phyloP scores from a whole-genome alignment of 2,329 filamentous ascomycete species.

The Aphanocladium album region DNA sequence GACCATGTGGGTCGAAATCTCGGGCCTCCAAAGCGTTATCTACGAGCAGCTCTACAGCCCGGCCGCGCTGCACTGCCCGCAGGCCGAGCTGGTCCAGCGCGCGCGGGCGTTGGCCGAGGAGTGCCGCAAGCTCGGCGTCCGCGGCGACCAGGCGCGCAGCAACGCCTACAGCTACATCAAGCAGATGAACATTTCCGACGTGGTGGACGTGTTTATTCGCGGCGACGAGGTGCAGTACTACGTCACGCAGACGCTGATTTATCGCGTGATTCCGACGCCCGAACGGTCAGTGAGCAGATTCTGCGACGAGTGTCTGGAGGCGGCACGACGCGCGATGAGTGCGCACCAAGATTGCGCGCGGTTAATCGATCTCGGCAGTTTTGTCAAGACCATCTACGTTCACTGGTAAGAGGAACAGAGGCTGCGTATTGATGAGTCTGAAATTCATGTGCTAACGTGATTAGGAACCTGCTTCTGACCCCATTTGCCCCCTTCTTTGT shows the following conservation, averaged over 20 bases:
- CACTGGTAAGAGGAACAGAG: slow-evolving; percentile 40
- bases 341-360: slow-evolving; percentile 42
- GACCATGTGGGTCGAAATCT: slow-evolving; percentile 49
- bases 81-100: slow-evolving; percentile 34
- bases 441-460: neutral
- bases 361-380: slow-evolving; percentile 34
- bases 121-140: slow-evolving; percentile 31
- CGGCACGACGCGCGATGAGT: slow-evolving; percentile 44
- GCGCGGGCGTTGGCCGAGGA: slow-evolving; percentile 35
- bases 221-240: slow-evolving; percentile 44
- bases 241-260: slow-evolving; percentile 46
- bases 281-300: slow-evolving; percentile 39
- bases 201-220: slow-evolving; percentile 40
- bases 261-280: slow-evolving; percentile 46
- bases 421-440: neutral
- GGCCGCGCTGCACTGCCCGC: slow-evolving; percentile 36
- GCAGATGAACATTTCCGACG: slow-evolving; percentile 32
- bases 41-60: slow-evolving; percentile 53
- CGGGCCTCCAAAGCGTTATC: slow-evolving; percentile 52
- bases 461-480: slow-evolving; percentile 49
- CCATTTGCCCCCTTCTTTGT: slow-evolving; percentile 58
- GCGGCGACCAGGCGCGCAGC: slow-evolving; percentile 30
- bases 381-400: slow-evolving; percentile 43
- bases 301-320: slow-evolving; percentile 43
- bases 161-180: slow-evolving; percentile 33